Conservation (phyloP, 2,329 filamentous ascomycete genomes). For the Neopestalotiopsis rosae region DNA sequence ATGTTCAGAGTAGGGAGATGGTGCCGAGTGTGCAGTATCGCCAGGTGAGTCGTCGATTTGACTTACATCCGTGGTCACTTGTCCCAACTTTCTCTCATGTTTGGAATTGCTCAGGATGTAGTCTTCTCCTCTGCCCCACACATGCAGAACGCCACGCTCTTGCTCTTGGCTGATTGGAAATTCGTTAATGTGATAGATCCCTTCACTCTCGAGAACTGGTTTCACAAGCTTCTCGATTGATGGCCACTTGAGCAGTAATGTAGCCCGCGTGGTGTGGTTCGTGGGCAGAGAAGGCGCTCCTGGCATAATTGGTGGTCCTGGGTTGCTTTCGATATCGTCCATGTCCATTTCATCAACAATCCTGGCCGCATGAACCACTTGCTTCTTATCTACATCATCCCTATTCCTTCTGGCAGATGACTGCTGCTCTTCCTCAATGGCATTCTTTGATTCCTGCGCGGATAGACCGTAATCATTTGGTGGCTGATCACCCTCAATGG, state of each 20-base stretch:
- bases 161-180: constrained; percentile 82
- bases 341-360: constrained; percentile 42
- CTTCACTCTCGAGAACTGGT: constrained; percentile 51
- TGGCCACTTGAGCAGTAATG: constrained; percentile 77
- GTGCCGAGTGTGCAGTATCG: too few species aligned
- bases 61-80: too few species aligned
- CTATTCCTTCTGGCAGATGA: too few species aligned
- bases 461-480: too few species aligned
- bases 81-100: constrained; percentile 39
- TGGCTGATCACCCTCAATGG: too few species aligned
- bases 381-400: too few species aligned
- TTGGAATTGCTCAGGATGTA: constrained; percentile 12
- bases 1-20: too few species aligned
- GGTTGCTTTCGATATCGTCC: constrained; percentile 57
- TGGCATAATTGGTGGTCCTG: constrained; percentile 56
- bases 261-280: constrained; percentile 90
- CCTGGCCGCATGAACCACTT: constrained; percentile 38
- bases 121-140: constrained; percentile 82
- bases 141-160: constrained; percentile 72
- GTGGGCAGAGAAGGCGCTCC: constrained; percentile 76
- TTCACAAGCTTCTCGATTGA: constrained; percentile 70
- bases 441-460: too few species aligned
- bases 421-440: too few species aligned
- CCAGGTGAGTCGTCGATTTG: too few species aligned
- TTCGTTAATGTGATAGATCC: constrained; percentile 63